phyloP scores from a whole-genome alignment of 2,329 filamentous ascomycete genomes.

The Didymella glomerata region DNA sequence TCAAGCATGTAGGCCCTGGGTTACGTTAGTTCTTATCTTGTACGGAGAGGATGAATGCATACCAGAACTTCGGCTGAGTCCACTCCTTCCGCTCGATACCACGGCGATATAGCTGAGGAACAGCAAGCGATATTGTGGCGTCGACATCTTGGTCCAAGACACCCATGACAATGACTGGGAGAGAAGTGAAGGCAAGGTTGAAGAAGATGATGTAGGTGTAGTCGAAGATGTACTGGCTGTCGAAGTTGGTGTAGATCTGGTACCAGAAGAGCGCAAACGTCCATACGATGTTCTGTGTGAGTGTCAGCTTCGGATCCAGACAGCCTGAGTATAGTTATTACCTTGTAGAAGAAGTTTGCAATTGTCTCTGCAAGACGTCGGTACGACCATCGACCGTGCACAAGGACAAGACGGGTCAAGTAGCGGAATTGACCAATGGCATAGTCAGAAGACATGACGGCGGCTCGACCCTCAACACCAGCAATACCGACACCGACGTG shows the following conservation, averaged over 20 bases:
- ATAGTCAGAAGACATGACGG: conserved; percentile 85
- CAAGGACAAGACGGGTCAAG: conserved; percentile 77
- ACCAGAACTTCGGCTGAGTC: conserved; percentile 98
- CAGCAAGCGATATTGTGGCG: conserved; percentile 89
- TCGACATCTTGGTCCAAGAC: conserved; percentile 97
- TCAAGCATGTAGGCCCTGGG: conserved; percentile 84
- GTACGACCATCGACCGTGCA: conserved; percentile 93
- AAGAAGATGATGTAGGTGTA: conserved; percentile 97
- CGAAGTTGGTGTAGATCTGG: conserved; percentile 93
- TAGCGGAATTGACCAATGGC: conserved; percentile 90
- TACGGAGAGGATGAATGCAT: conserved; percentile 49
- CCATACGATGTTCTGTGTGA: conserved; percentile 86
- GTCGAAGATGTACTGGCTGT: conserved; percentile 96
- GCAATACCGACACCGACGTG: conserved; percentile 90
- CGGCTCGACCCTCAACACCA: conserved; percentile 85
- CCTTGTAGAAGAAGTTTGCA: conserved; percentile 99
- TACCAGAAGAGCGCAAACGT: conserved; percentile 97
- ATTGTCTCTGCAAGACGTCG: conserved; percentile 90
- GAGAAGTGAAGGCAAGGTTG: conserved; percentile 94
- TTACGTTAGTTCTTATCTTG: not conserved
- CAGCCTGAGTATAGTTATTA: conserved; percentile 44
- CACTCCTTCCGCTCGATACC: conserved; percentile 97
- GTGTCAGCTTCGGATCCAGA: conserved; percentile 34
- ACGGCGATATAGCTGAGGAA: conserved; percentile 92
- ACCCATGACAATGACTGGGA: conserved; percentile 94